These are phyloP conservation scores for Iris pallida DNA, from an alignment of 116 monocot genomes.

Conservation along the genomic window DNA sequence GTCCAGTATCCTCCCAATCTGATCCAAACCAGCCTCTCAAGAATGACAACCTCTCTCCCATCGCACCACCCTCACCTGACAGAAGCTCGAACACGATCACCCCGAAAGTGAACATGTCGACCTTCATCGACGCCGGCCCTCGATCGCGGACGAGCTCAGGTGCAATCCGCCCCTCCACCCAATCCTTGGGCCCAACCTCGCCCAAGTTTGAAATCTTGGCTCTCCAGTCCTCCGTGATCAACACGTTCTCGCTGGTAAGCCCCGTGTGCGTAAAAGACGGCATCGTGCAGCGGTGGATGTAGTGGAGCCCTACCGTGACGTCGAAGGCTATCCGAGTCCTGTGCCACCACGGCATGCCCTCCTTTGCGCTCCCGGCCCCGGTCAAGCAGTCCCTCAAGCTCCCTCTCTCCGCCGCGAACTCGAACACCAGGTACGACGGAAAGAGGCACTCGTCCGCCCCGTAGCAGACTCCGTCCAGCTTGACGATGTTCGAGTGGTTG, in stretches of 20 bases:
- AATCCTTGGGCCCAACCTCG: too few species aligned
- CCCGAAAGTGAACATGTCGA: conserved; percentile 46
- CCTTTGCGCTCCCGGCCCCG: neutral
- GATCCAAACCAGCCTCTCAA: conserved; percentile 24
- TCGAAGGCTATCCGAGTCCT: conserved; percentile 27
- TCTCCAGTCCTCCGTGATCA: conserved; percentile 16
- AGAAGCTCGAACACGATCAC: conserved; percentile 40
- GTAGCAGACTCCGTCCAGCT: conserved; percentile 25
- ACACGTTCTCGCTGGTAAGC: conserved; percentile 22
- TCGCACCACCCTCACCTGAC: conserved; percentile 15
- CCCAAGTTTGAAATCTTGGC: conserved; percentile 23
- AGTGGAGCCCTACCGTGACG: conserved; percentile 22
- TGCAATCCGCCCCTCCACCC: conserved; percentile 4
- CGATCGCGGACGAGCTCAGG: conserved; percentile 25
- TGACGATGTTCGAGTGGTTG: conserved; percentile 23
- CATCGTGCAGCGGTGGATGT: conserved; percentile 27
- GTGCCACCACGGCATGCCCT: conserved; percentile 14
- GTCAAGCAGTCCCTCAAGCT: conserved; percentile 24
- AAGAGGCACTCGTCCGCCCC: conserved; percentile 13
- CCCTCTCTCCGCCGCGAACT: conserved; percentile 9
- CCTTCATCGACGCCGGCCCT: conserved; percentile 30
- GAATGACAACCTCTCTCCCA: conserved; percentile 15
- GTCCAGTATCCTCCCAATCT: conserved; percentile 62
- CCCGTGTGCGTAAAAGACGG: conserved; percentile 27
- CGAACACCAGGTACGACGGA: conserved; percentile 25